A percentile compares a stretch with the other conserved stretches of the same genome.
Conservation (phyloP, 495 filamentous ascomycete species). For the Wilcoxina mikolae region DNA sequence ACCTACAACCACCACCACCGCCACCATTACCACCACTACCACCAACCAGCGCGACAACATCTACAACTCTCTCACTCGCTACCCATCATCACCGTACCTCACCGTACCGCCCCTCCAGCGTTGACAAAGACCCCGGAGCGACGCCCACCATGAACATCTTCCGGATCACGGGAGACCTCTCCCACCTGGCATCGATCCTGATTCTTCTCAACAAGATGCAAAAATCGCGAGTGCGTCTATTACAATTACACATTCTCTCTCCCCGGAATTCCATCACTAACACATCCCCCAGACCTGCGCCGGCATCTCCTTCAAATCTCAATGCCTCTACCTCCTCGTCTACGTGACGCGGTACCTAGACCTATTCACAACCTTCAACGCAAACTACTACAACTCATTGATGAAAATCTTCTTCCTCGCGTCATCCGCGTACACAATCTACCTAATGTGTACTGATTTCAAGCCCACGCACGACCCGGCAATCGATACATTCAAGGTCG, state of each 20-base stretch:
- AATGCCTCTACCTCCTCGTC: slow-evolving; percentile 81
- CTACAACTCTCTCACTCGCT: background rate
- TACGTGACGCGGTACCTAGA: slow-evolving; percentile 78
- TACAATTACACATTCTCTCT: no score
- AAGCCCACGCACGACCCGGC: slow-evolving; percentile 92
- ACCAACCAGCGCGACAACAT: background rate
- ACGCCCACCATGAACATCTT: slow-evolving; percentile 11
- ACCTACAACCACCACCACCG: background rate
- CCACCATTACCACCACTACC: background rate
- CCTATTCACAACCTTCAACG: slow-evolving; percentile 42
- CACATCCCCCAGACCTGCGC: slow-evolving; percentile 52
- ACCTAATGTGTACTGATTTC: slow-evolving; percentile 92
- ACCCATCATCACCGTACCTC: no score
- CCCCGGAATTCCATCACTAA: no score
- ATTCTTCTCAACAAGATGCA: slow-evolving; percentile 95
- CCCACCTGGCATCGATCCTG: slow-evolving; percentile 83
- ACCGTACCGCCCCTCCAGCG: no score
- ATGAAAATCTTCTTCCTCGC: slow-evolving; percentile 94
- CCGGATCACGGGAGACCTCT: slow-evolving; percentile 47
- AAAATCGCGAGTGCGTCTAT: slow-evolving; percentile 30
- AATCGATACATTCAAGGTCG: slow-evolving; percentile 88
- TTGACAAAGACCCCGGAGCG: no score
- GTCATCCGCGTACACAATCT: slow-evolving; percentile 78
- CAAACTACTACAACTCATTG: slow-evolving; percentile 72
- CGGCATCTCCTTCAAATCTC: slow-evolving; percentile 95